Base-by-base conservation (phyloP, 306 rosid species). In the Pueraria montana region DNA sequence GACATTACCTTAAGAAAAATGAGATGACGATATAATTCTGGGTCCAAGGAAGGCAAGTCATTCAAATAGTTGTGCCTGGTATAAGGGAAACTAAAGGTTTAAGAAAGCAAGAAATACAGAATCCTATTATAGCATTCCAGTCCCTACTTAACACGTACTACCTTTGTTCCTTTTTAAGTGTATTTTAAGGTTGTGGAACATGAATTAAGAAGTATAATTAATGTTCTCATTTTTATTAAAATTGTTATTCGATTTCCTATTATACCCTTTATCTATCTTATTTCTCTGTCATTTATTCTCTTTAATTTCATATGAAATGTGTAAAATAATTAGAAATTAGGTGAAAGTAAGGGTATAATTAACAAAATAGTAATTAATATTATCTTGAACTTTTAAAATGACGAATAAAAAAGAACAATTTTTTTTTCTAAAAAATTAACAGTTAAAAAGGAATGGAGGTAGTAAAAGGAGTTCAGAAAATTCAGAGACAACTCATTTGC, bases 41-140 rank as follows among this genome's bases (percentile, higher is more conserved):
- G 97, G 82, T 96, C 99, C 87, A 96, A 84, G 69, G 99, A 96
- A 71, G 99, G 99, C 89, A 96, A 88, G 80, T 96, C 99, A 85
- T 96, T 96, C 76, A 96, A 89, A 88, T 96, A 96, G 88, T 96
- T 96, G 93, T 91, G 86, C 93, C 99, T 96, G 87, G 56, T 55
- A 71, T 36, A 78, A 77, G 50, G 59, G 4, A 74, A 23, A 36
- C 10, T 72, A 59, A 46, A 43, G 77, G 55, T 73, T 67, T 63
- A 24, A 74, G 68, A 69, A 66, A 87, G 50, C 45, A 20, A 30
- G 20, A 63, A 62, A 30, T 62, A 27, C 20, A 62, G 38, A 62
- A 32, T 30, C 43, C 43, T 16, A 32, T 63, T 16, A 32, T 63
- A 30, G 43, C 70, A 63, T 32, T 42, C 23, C 36, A 63, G 12